Conservation (phyloP, 495 filamentous ascomycete genomes). For the Amniculicola lignicola region DNA sequence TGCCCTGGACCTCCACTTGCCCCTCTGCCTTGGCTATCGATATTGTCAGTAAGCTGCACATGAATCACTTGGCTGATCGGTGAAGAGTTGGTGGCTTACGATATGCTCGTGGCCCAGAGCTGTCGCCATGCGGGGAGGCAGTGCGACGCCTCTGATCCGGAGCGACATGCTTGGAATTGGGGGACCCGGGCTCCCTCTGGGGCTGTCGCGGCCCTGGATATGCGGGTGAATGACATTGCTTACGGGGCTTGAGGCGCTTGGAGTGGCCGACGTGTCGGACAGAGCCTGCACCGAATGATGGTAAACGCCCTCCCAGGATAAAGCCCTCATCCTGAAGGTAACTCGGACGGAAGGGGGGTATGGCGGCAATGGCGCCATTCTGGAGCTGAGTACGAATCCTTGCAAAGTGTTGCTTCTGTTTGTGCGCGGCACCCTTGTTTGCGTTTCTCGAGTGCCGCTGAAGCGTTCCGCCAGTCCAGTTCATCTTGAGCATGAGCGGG, state of each 20-base stretch:
- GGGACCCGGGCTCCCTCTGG: no score
- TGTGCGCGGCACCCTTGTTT: conserved; percentile 12
- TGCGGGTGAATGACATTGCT: no score
- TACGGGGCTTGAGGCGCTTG: neutral
- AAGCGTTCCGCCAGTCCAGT: conserved; percentile 36
- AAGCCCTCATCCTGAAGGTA: conserved; percentile 11
- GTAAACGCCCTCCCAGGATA: conserved; percentile 8
- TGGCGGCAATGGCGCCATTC: conserved; percentile 1
- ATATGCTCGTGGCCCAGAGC: neutral
- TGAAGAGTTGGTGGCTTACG: neutral
- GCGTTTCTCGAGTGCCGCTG: conserved; percentile 24
- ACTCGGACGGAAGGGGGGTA: conserved; percentile 17
- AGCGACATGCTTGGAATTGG: neutral
- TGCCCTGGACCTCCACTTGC: conserved; percentile 7
- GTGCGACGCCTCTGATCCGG: neutral
- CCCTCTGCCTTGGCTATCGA: neutral
- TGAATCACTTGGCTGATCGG: neutral
- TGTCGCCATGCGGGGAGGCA: neutral
- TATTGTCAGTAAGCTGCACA: neutral
- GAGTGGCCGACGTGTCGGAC: conserved; percentile 16
- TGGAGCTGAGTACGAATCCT: conserved; percentile 24
- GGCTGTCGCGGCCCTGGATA: no score
- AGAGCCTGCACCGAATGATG: conserved; percentile 6
- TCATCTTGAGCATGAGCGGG: no score
- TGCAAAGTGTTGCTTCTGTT: conserved; percentile 35